Conservation (phyloP, 2,329 filamentous ascomycete genomes). For the Plenodomus biglobosus region DNA sequence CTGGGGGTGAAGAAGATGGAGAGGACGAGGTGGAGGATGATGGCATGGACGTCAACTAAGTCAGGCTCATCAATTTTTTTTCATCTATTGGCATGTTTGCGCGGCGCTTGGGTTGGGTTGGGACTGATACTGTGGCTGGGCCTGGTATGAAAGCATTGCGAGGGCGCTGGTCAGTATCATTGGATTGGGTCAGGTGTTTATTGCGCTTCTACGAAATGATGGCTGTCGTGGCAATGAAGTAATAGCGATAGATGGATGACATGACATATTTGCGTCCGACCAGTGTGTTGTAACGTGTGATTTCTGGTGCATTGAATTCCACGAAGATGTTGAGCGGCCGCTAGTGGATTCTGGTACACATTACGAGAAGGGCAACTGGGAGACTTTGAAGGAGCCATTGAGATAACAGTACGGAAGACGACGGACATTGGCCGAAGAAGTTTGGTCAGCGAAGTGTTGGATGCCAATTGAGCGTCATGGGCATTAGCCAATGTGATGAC, state of each 20-base stretch:
- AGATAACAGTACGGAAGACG: neutral
- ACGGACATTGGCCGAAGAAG: neutral
- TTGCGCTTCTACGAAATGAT: neutral
- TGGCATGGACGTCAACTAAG: slow-evolving; percentile 46
- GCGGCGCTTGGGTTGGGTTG: slow-evolving; percentile 14
- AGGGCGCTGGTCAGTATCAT: slow-evolving; percentile 1
- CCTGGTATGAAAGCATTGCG: slow-evolving; percentile 7
- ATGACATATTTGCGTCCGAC: neutral
- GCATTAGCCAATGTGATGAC: neutral
- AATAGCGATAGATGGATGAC: slow-evolving; percentile 1
- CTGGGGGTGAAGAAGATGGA: slow-evolving; percentile 46
- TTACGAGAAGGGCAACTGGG: too few relatives aligned
- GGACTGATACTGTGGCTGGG: neutral
- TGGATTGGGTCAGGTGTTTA: neutral
- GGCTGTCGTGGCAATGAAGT: neutral
- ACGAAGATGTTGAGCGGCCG: too few relatives aligned
- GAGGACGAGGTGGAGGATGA: slow-evolving; percentile 49
- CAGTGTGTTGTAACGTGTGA: too few relatives aligned
- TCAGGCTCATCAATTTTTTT: neutral
- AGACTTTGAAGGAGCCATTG: too few relatives aligned
- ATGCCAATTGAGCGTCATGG: neutral
- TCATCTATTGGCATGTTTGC: slow-evolving; percentile 15
- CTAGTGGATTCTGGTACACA: too few relatives aligned
- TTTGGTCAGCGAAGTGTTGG: neutral
- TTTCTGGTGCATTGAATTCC: too few relatives aligned